These are phyloP conservation scores for Dacryopinax spathularia DNA, from an alignment of 768 basidiomycete genomes.

Conservation along the genomic window DNA sequence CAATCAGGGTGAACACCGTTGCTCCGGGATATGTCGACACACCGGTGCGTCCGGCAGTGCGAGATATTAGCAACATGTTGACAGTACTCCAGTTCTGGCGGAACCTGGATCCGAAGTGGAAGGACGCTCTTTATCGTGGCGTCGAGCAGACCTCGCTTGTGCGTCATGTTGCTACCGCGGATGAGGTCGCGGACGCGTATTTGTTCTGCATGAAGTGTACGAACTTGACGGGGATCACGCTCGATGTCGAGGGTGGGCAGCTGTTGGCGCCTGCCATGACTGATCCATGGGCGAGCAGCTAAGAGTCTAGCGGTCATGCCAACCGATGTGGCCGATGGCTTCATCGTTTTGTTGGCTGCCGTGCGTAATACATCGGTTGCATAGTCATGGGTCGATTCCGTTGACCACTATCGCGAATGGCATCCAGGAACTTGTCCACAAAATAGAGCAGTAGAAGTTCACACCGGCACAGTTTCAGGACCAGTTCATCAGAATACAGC, in stretches of 20 bases:
- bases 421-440: too few species aligned
- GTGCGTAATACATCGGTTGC: too few species aligned
- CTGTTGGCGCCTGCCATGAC: not conserved
- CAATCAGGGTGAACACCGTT: constrained; percentile 13
- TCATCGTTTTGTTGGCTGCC: too few species aligned
- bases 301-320: too few species aligned
- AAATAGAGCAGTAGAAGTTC: too few species aligned
- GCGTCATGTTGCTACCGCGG: constrained; percentile 7
- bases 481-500: too few species aligned
- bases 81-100: constrained; percentile 11
- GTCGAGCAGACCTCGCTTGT: constrained; percentile 7
- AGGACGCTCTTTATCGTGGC: not conserved
- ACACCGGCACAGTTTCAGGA: too few species aligned
- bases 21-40: constrained; percentile 12
- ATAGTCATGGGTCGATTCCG: too few species aligned
- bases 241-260: not conserved
- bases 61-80: too few species aligned
- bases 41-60: not conserved
- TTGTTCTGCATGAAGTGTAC: constrained; percentile 14
- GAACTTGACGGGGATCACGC: not conserved
- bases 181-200: constrained; percentile 15
- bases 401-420: too few species aligned
- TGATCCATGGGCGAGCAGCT: too few species aligned
- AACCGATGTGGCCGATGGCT: too few species aligned
- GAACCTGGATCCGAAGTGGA: not conserved